A percentile compares a stretch with the other conserved stretches of the same genome.
phyloP scores from a whole-genome alignment of 805 yeast species.

The Metschnikowia arizonensis region DNA sequence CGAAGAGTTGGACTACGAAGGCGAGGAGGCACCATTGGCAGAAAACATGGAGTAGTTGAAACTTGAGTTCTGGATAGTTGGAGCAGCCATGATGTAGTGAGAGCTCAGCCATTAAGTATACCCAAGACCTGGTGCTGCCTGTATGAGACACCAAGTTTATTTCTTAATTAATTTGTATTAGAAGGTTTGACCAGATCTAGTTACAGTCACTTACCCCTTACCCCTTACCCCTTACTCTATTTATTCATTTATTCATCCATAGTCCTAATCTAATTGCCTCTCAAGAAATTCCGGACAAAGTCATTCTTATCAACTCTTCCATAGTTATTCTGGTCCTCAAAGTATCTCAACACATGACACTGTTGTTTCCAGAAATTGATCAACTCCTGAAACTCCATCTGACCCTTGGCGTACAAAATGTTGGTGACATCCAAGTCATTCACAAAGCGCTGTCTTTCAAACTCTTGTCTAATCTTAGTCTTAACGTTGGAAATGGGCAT shows the following conservation, averaged over 20 bases:
- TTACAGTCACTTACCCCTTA: no score
- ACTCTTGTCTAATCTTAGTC: slow-evolving; percentile 84
- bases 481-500: slow-evolving; percentile 75
- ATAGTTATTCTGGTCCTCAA: slow-evolving; percentile 60
- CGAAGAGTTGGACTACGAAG: slow-evolving; percentile 64
- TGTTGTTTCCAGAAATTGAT: slow-evolving; percentile 88
- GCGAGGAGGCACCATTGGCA: slow-evolving; percentile 58
- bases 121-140: not conserved
- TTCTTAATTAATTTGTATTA: slow-evolving; percentile 10
- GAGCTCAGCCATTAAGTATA: slow-evolving; percentile 1
- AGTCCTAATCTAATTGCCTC: slow-evolving; percentile 52
- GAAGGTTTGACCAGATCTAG: no score
- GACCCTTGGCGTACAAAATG: slow-evolving; percentile 73
- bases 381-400: slow-evolving; percentile 86
- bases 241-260: no score
- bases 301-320: slow-evolving; percentile 52
- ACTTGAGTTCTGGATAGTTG: no score
- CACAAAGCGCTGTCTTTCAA: slow-evolving; percentile 79
- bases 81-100: no score
- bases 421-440: slow-evolving; percentile 61
- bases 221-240: no score
- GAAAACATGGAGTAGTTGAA: slow-evolving; percentile 40
- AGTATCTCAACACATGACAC: slow-evolving; percentile 78
- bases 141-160: slow-evolving; percentile 5
- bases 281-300: slow-evolving; percentile 71